Percentiles rank a stretch among this genome's conserved stretches.
These are phyloP conservation scores for Fraxinus quadrangulata DNA, from an alignment of 257 asterid genomes.

Conservation along the genomic window DNA sequence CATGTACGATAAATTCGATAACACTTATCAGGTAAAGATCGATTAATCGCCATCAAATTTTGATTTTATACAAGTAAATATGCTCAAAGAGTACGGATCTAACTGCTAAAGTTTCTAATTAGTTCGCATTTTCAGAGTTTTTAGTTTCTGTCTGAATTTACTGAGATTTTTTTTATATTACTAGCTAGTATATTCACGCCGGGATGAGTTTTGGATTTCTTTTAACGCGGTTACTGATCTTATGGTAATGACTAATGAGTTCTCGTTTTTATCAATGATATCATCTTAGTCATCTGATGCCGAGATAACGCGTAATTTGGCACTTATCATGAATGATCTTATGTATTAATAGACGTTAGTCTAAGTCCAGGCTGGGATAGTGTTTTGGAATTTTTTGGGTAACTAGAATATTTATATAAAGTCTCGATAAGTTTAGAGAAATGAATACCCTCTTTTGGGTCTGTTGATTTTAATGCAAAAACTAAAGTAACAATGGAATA, in stretches of 20 bases:
- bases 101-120: not conserved
- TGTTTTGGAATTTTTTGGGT: not conserved
- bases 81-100: not conserved
- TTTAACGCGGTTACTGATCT: constrained; percentile 10
- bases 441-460: not conserved
- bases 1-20: constrained; percentile 93
- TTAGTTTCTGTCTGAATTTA: not conserved
- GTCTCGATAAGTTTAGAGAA: not conserved
- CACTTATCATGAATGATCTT: constrained; percentile 4
- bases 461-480: not conserved
- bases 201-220: not conserved
- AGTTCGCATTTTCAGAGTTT: not conserved
- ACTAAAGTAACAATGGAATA: not conserved
- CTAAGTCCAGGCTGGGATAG: not conserved
- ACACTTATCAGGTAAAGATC: constrained; percentile 72
- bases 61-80: not conserved
- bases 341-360: not conserved
- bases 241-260: not conserved
- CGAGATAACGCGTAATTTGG: not conserved
- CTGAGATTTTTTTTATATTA: constrained; percentile 1
- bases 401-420: not conserved
- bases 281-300: not conserved
- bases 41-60: not conserved
- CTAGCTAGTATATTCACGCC: not conserved
- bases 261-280: not conserved